Base-by-base conservation (phyloP, 169 alveolate species). In the Eimeria necatrix region DNA sequence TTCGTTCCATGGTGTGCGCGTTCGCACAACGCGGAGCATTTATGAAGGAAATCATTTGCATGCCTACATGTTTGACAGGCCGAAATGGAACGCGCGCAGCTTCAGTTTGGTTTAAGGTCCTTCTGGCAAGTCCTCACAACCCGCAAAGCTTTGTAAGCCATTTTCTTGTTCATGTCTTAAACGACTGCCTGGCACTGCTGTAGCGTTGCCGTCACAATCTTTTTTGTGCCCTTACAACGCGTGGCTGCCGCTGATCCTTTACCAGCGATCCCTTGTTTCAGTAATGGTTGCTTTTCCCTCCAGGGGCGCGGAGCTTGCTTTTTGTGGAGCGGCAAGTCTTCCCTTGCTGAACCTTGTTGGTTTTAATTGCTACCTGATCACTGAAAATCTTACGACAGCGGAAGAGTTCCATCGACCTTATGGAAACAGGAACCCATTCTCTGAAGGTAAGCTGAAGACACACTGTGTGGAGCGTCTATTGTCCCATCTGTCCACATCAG, bases 371-470 rank as follows among this genome's bases (percentile, higher is more conserved):
- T 90, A 74, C 94, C 56, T 90, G 22, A 59, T 90, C 60, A 22
- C 46, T 64, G 41, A 74, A 32, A 90, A 90, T 53, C 90, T 90
- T 32, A 90, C 94, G 12, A 90, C 94, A 6, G 86, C 85, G 26
- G 94, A 90, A 24, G 94, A 90, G 53, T 41, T 90, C 22, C 83
- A 53, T 10, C 94, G 56, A 83, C 81, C 73, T 0, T 90, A 70
- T 41, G 80, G 80, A 18, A 80, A 90, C 18, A 41, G 90, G 12
- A 90, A 90, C 81, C 94, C 94, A 26, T 90, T 73, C 76, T 90
- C 94, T 2, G 52, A 32, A 61, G 94, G 94, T 88, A 60, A 24
- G 89, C 51, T 32, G 60, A 9, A 53, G 52, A 26, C 4, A 49
- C 18, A 6, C 68, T 18, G 20, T 56, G 68, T 56, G 68, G 68